Conservation (phyloP, 2,329 filamentous ascomycete species). For the Monascus ruber region DNA sequence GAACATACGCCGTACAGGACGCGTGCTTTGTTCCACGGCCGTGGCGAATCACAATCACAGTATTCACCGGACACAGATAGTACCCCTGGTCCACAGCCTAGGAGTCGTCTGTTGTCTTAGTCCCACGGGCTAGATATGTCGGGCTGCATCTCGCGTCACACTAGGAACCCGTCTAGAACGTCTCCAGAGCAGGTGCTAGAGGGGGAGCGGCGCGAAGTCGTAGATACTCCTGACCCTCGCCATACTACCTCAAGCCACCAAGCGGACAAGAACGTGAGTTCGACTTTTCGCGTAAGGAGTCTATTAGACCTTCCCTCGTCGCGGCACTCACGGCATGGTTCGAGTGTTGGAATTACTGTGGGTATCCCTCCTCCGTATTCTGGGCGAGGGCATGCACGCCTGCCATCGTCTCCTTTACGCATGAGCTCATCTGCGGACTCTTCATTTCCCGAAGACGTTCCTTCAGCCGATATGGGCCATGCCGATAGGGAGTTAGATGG, state of each 20-base stretch:
- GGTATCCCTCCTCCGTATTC: slow-evolving; percentile 20
- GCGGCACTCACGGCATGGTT: slow-evolving; percentile 22
- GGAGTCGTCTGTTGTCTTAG: too few relatives aligned
- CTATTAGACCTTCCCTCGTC: slow-evolving; percentile 50
- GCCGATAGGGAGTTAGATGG: slow-evolving; percentile 24
- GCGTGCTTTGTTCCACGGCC: too few relatives aligned
- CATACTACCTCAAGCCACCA: slow-evolving; percentile 16
- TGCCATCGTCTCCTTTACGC: slow-evolving; percentile 21
- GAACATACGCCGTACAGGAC: too few relatives aligned
- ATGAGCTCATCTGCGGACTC: slow-evolving; percentile 20
- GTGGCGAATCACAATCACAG: too few relatives aligned
- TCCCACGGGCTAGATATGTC: not conserved
- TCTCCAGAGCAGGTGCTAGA: slow-evolving; percentile 67
- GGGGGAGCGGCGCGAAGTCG: slow-evolving; percentile 63
- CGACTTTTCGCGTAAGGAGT: slow-evolving; percentile 57
- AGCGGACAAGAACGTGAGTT: slow-evolving; percentile 45
- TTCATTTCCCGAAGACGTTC: slow-evolving; percentile 18
- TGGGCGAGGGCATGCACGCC: slow-evolving; percentile 9
- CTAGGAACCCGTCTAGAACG: slow-evolving; percentile 38
- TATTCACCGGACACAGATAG: too few relatives aligned
- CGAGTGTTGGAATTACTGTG: slow-evolving; percentile 27
- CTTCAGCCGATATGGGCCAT: slow-evolving; percentile 24
- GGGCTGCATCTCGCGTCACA: slow-evolving; percentile 16
- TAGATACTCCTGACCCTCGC: slow-evolving; percentile 50
- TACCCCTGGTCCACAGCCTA: slow-evolving; percentile 7